phyloP scores from a whole-genome alignment of 2,329 filamentous ascomycete genomes.

The Aspergillus puulaauensis region DNA sequence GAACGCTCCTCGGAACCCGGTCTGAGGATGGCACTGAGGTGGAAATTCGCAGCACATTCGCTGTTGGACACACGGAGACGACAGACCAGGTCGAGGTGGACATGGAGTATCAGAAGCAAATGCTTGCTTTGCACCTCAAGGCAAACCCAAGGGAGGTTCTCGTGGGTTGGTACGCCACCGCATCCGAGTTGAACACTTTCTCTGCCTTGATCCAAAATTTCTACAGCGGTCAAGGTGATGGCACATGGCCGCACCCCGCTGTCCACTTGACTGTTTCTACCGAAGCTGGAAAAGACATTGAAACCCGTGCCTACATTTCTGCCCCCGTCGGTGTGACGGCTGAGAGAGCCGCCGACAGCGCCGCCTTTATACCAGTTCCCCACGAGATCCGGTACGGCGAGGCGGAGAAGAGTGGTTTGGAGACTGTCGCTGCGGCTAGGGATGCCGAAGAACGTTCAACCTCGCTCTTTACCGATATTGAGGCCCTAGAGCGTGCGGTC shows the following conservation, averaged over 20 bases:
- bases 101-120: constrained; percentile 99
- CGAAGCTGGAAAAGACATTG: constrained; percentile 81
- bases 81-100: constrained; percentile 99
- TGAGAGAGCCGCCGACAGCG: constrained; percentile 92
- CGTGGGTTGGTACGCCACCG: constrained; percentile 98
- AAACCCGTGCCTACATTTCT: constrained; percentile 91
- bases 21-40: constrained; percentile 97
- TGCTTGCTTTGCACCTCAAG: constrained; percentile 92
- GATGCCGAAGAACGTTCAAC: constrained; percentile 73
- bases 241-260: constrained; percentile 95
- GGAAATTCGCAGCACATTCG: constrained; percentile 94
- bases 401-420: constrained; percentile 72
- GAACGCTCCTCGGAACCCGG: constrained; percentile 86
- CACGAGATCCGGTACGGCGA: constrained; percentile 91
- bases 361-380: constrained; percentile 95
- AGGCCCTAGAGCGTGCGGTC: constrained; percentile 79
- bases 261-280: constrained; percentile 95
- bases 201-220: constrained; percentile 99
- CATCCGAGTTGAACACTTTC: constrained; percentile 96
- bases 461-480: constrained; percentile 80
- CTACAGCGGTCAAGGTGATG: constrained; percentile 94
- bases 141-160: constrained; percentile 91
- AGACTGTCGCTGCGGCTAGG: constrained; percentile 80
- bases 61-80: constrained; percentile 97
- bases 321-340: constrained; percentile 92